Conservation (phyloP, 495 filamentous ascomycete genomes). For the Lasiosphaeria miniovina region DNA sequence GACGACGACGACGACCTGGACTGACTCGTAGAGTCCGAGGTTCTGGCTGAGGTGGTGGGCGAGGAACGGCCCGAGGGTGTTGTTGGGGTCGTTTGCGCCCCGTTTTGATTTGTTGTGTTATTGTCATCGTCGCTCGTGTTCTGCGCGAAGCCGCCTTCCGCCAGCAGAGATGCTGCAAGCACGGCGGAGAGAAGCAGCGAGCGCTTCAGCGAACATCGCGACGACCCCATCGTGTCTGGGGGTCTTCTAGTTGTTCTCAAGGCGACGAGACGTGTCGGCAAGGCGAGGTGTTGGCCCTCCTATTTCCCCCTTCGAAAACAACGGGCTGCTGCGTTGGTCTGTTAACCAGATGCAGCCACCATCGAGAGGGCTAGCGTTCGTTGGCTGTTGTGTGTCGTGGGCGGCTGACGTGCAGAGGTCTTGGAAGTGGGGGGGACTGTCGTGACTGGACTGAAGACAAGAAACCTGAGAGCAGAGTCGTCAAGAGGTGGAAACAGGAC, state of each 20-base stretch:
- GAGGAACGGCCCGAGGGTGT: neutral
- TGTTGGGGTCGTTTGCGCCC: constrained; percentile 9
- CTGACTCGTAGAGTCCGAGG: too few species aligned
- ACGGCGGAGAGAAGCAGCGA: constrained; percentile 33
- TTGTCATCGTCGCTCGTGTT: constrained; percentile 15
- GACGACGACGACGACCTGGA: too few species aligned
- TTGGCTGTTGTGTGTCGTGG: neutral
- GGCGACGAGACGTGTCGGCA: neutral
- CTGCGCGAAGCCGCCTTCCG: constrained; percentile 36
- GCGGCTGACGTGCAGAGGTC: constrained; percentile 18
- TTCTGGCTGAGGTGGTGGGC: too few species aligned
- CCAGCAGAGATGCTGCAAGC: constrained; percentile 28
- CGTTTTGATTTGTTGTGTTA: neutral
- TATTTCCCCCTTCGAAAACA: neutral
- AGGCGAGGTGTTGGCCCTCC: neutral
- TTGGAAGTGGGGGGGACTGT: constrained; percentile 10
- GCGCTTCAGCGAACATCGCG: constrained; percentile 34
- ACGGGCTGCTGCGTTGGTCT: constrained; percentile 7
- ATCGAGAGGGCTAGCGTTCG: constrained; percentile 7
- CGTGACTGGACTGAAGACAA: constrained; percentile 6
- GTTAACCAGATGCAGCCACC: constrained; percentile 23
- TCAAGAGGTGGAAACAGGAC: constrained; percentile 15
- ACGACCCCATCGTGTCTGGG: constrained; percentile 23
- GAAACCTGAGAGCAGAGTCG: constrained; percentile 3
- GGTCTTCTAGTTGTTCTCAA: neutral